Evolutionary conservation across 208 protist species (phyloP).

Genomic region (Vickermania spadyakhi): DNA sequence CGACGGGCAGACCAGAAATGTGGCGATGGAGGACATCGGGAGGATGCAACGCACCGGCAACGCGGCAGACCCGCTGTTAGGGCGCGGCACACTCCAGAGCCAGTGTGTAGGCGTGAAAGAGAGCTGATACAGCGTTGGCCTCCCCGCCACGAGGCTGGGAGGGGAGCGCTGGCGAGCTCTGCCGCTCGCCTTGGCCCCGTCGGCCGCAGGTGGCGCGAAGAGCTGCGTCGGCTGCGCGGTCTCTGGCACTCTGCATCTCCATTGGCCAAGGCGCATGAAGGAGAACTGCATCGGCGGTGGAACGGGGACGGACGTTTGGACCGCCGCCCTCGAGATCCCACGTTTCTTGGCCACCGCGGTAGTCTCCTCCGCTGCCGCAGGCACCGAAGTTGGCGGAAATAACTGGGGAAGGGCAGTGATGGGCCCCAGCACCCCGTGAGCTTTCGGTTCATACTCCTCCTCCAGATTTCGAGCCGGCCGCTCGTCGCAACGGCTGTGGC

Average conservation of each 20-base stretch:
- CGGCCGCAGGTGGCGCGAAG: neutral
- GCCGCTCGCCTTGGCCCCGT: neutral
- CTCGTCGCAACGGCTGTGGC: no score
- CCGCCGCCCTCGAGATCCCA: neutral
- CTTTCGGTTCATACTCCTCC: no score
- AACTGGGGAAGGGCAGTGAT: neutral
- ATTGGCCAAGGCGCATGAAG: neutral
- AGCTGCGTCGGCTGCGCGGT: neutral
- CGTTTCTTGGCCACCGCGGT: neutral
- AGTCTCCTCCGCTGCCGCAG: neutral
- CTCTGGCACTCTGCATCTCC: neutral
- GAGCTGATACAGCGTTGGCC: constrained; percentile 13
- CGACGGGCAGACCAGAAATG: constrained; percentile 39
- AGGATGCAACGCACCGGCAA: constrained; percentile 20
- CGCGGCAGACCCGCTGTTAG: constrained; percentile 2
- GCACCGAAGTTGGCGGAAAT: neutral
- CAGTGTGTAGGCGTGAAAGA: constrained; percentile 46
- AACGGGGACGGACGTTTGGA: neutral
- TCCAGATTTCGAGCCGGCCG: no score
- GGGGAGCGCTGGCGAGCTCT: neutral
- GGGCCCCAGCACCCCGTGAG: neutral
- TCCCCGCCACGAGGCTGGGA: neutral
- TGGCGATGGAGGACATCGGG: constrained; percentile 34
- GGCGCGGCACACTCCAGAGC: constrained; percentile 53
- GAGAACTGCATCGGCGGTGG: neutral